Conservation (phyloP, 1,284 basidiomycete species). For the Phellinidium pouzarii region DNA sequence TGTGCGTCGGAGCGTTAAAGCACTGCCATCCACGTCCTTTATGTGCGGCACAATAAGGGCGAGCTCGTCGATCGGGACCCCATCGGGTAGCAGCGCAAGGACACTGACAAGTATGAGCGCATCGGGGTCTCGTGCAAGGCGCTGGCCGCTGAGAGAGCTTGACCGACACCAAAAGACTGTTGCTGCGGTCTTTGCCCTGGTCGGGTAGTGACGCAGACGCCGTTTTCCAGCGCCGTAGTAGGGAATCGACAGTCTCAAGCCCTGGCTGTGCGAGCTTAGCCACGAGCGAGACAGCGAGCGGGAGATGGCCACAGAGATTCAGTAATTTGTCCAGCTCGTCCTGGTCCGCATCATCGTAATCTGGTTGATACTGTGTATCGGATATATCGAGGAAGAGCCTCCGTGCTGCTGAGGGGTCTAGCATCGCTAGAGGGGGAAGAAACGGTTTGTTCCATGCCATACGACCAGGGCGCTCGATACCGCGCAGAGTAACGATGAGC, state of each 20-base stretch:
- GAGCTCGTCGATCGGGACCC: slow-evolving; percentile 8
- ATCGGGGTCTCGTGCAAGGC: slow-evolving; percentile 1
- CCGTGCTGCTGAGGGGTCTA: slow-evolving; percentile 4
- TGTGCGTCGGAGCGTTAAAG: background rate
- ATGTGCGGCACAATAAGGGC: background rate
- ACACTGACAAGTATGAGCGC: slow-evolving; percentile 4
- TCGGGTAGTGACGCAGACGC: background rate
- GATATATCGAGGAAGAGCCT: slow-evolving; percentile 11
- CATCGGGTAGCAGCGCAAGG: slow-evolving; percentile 17
- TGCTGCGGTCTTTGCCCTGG: background rate
- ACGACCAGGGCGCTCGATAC: slow-evolving; percentile 10
- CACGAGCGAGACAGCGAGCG: slow-evolving; percentile 11
- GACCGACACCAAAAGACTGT: slow-evolving; percentile 16
- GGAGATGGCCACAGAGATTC: slow-evolving; percentile 8
- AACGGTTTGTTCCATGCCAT: slow-evolving; percentile 14
- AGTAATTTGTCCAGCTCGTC: slow-evolving; percentile 12
- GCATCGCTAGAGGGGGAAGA: slow-evolving; percentile 7
- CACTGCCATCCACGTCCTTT: background rate
- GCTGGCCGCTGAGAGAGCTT: slow-evolving; percentile 13
- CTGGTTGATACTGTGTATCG: background rate
- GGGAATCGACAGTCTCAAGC: background rate
- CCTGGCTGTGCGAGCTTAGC: slow-evolving; percentile 7
- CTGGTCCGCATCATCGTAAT: background rate
- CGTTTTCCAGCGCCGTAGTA: slow-evolving; percentile 9
- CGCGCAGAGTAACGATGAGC: slow-evolving; percentile 16